Percentiles rank a stretch among this genome's conserved stretches.
These are phyloP conservation scores for Bidens hawaiensis DNA, from an alignment of 140 eudicot species.

Conservation along the genomic window DNA sequence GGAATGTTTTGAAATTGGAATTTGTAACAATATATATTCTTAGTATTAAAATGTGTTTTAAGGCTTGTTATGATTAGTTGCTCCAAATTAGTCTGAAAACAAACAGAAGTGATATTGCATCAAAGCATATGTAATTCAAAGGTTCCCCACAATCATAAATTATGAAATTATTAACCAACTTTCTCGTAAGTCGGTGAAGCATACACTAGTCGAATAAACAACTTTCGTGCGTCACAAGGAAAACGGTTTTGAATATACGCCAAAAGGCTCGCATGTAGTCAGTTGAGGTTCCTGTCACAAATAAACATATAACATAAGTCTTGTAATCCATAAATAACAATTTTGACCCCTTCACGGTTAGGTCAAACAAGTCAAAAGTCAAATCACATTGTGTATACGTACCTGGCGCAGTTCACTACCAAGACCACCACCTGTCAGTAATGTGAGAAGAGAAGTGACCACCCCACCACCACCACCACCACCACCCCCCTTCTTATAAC, in stretches of 20 bases:
- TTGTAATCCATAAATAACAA: neutral
- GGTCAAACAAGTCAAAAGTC: neutral
- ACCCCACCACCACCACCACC: no score
- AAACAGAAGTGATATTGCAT: neutral
- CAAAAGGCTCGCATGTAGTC: slow-evolving; percentile 31
- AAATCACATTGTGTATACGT: slow-evolving; percentile 6
- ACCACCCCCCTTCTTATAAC: no score
- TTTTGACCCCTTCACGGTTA: neutral
- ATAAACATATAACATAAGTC: neutral
- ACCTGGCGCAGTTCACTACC: slow-evolving; percentile 33
- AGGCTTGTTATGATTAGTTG: no score
- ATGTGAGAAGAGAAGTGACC: no score
- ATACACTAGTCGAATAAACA: slow-evolving; percentile 5
- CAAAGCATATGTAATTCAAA: neutral
- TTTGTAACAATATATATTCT: no score
- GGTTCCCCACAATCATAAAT: neutral
- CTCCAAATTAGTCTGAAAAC: no score
- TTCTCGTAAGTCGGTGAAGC: neutral
- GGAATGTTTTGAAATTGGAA: no score
- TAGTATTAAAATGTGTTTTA: no score
- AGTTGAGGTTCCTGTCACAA: slow-evolving; percentile 26
- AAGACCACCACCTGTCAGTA: slow-evolving; percentile 41
- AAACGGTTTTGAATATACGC: slow-evolving; percentile 33
- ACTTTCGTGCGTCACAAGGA: slow-evolving; percentile 9
- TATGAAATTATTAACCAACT: neutral